Evolutionary conservation across 805 yeast genomes (phyloP).

Genomic region (Cyberlindnera maritima): DNA sequence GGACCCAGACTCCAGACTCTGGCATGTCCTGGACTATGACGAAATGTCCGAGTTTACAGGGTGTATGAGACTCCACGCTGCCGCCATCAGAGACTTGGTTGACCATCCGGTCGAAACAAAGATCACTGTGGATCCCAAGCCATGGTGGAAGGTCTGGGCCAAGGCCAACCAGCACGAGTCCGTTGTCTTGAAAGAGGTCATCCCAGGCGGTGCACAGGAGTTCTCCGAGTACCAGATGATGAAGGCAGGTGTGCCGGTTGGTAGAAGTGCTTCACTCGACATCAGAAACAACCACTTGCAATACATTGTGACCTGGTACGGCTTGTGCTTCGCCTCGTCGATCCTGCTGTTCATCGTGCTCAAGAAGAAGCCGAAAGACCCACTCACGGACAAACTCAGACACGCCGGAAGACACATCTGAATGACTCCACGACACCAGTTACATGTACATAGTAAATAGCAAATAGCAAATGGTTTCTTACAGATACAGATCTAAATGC

Average conservation of each 20-base stretch:
- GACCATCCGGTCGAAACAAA: slow-evolving; percentile 55
- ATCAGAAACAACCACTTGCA: slow-evolving; percentile 88
- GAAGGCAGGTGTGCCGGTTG: slow-evolving; percentile 87
- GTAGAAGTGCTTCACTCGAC: slow-evolving; percentile 75
- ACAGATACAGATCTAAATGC: too few species aligned
- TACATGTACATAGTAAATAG: too few species aligned
- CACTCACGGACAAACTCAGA: slow-evolving; percentile 43
- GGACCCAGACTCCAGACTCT: slow-evolving; percentile 62
- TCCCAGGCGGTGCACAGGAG: slow-evolving; percentile 32
- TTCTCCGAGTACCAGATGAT: slow-evolving; percentile 57
- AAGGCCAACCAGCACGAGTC: slow-evolving; percentile 11
- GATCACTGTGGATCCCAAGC: slow-evolving; percentile 24
- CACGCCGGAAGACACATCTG: slow-evolving; percentile 45
- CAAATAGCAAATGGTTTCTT: too few species aligned
- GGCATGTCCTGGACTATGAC: slow-evolving; percentile 76
- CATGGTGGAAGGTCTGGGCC: slow-evolving; percentile 31
- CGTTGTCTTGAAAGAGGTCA: slow-evolving; percentile 4
- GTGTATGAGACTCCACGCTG: slow-evolving; percentile 71
- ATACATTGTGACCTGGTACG: slow-evolving; percentile 94
- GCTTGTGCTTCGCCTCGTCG: slow-evolving; percentile 71
- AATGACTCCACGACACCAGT: neutral
- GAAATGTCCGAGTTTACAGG: slow-evolving; percentile 73
- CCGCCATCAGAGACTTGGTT: slow-evolving; percentile 62
- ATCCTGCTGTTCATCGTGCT: slow-evolving; percentile 58
- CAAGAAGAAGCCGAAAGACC: slow-evolving; percentile 40